A percentile compares a stretch with the other conserved stretches of the same genome.
Conservation (phyloP, 2,329 filamentous ascomycete genomes). For the Colletotrichum scovillei region DNA sequence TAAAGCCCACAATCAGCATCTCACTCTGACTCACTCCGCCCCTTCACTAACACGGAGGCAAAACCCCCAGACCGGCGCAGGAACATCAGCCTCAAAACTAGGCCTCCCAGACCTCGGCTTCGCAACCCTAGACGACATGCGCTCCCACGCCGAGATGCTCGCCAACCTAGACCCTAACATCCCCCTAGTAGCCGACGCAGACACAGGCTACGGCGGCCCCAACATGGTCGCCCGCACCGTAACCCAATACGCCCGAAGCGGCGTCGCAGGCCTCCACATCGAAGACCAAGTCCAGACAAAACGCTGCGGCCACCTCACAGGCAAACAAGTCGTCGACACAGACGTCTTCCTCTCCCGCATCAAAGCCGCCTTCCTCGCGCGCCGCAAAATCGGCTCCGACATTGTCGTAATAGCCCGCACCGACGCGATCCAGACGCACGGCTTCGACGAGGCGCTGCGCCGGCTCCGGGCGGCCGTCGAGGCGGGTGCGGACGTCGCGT, state of each 20-base stretch:
- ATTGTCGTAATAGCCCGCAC: slow-evolving; percentile 75
- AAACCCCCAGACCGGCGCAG: slow-evolving; percentile 66
- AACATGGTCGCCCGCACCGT: slow-evolving; percentile 65
- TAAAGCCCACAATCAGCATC: slow-evolving; percentile 44
- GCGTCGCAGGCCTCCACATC: slow-evolving; percentile 70
- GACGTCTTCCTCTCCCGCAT: slow-evolving; percentile 67
- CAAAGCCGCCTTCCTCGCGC: slow-evolving; percentile 63
- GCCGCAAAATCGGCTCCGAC: slow-evolving; percentile 60
- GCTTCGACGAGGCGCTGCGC: slow-evolving; percentile 66
- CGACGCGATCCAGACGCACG: slow-evolving; percentile 67
- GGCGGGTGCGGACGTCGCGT: slow-evolving; percentile 68
- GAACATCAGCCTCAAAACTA: slow-evolving; percentile 69
- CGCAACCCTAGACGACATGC: slow-evolving; percentile 72
- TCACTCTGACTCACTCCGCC: background rate
- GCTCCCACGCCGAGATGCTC: slow-evolving; percentile 72
- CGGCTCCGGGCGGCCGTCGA: slow-evolving; percentile 62
- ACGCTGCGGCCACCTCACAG: slow-evolving; percentile 72
- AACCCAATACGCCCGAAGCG: slow-evolving; percentile 62
- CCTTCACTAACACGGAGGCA: background rate
- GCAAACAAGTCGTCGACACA: slow-evolving; percentile 67
- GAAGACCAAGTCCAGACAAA: slow-evolving; percentile 74
- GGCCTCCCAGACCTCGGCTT: slow-evolving; percentile 73
- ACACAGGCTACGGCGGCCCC: slow-evolving; percentile 67
- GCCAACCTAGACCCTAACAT: slow-evolving; percentile 65
- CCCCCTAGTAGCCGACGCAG: slow-evolving; percentile 71